phyloP scores from a whole-genome alignment of 2,329 filamentous ascomycete species.

The Camillea tinctor region DNA sequence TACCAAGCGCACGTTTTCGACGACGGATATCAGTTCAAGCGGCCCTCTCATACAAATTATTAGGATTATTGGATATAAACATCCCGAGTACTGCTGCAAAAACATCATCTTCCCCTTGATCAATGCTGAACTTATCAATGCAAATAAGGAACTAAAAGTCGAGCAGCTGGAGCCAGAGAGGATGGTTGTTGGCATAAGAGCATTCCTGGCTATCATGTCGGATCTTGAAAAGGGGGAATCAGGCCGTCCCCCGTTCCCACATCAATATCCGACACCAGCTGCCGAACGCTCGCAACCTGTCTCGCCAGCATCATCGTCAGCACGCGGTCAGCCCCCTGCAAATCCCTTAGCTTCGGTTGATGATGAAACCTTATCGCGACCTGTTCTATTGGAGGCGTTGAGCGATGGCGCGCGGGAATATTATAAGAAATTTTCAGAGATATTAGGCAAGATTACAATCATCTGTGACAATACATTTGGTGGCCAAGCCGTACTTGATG shows the following conservation, averaged over 20 bases:
- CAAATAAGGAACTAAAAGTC: constrained; percentile 74
- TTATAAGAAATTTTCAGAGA: constrained; percentile 89
- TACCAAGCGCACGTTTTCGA: constrained; percentile 76
- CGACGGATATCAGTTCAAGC: constrained; percentile 77
- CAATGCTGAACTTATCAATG: constrained; percentile 83
- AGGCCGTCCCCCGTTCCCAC: constrained; percentile 79
- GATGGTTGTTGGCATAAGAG: constrained; percentile 94
- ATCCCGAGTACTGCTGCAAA: constrained; percentile 90
- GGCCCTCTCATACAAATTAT: constrained; percentile 93
- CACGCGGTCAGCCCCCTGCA: constrained; percentile 27
- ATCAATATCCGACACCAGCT: constrained; percentile 50
- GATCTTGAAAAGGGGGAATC: constrained; percentile 85
- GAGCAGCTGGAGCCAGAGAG: constrained; percentile 94
- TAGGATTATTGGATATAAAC: constrained; percentile 88
- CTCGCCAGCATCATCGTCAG: constrained; percentile 49
- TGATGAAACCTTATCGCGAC: constrained; percentile 66
- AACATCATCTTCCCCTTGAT: constrained; percentile 93
- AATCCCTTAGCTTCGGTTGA: constrained; percentile 34
- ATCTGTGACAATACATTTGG: constrained; percentile 97
- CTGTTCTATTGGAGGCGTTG: constrained; percentile 61
- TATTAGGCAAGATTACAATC: constrained; percentile 91
- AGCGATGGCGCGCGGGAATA: constrained; percentile 78
- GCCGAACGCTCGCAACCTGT: constrained; percentile 44
- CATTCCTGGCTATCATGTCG: constrained; percentile 89
- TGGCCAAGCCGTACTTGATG: constrained; percentile 89